Evolutionary conservation across 768 basidiomycete species (phyloP), one percentile per base, ranked within the genome.

Genomic region (Dioszegia hungarica): DNA sequence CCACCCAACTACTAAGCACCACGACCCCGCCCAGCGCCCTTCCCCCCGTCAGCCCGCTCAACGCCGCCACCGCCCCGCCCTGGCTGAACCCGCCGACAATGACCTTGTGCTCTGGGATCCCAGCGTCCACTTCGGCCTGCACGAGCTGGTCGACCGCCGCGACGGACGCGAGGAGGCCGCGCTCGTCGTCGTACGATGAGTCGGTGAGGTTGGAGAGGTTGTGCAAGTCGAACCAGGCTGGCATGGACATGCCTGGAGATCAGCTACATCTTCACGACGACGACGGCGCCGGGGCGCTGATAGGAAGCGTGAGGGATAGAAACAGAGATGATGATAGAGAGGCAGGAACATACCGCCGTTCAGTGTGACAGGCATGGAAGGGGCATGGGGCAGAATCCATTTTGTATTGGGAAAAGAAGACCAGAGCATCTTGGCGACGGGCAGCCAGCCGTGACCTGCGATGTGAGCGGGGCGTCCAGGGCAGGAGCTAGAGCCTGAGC

Each of bases 81-180:
- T 94, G 91, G 59, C 85, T 87, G 78, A 93, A 94, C 10, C 92
- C 92, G 33, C 89, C 90, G 22, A 97, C 76, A 29, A 94, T 81
- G 66, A 94, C 87, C 48, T 87, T 83, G 53, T 80, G 79, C 24
- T 86, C 77, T 9, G 84, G 80, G 50, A 86, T 83, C 31, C 88
- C 88, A 8, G 80, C 79, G 45, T 85, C 83, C 19, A 92, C 79
- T 75, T 97, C 92, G 2, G 81, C 79, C 12, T 82, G 79, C 68
- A 98, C 85, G 62, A 93, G 78, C 56, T 81, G 77, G 66, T 85
- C 85, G 64, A 94, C 79, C 25, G 80, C 74, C 27, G 79, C 77
- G 8, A 83, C 81, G 29, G 87, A 84, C 28, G 82, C 72, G 29
- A 87, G 79, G 83, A 95, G 87, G 39, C 88, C 89, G 12, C 63